Percentiles rank a stretch among this genome's conserved stretches.
These are phyloP conservation scores for Saksenaea oblongispora DNA, from an alignment of 371 early-diverging fungal species.

Conservation along the genomic window DNA sequence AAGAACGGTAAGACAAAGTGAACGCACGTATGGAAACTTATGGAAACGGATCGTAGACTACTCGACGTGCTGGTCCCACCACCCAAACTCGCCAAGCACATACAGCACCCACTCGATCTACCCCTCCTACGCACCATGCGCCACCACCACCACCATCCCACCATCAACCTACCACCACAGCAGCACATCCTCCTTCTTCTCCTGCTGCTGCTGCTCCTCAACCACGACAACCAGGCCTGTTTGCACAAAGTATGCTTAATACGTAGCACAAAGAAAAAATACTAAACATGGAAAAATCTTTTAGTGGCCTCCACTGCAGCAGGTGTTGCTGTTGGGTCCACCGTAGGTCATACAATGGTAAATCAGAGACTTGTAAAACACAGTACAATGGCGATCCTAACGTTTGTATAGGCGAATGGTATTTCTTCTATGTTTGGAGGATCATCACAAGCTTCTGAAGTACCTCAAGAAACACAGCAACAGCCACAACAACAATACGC, in stretches of 20 bases:
- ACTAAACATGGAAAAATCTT: neutral
- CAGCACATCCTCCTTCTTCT: neutral
- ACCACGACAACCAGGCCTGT: neutral
- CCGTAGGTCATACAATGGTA: conserved; percentile 62
- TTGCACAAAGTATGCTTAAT: conserved; percentile 21
- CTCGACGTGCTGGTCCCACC: neutral
- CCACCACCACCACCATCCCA: no score
- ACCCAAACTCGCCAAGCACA: neutral
- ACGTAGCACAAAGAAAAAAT: neutral
- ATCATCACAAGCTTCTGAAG: conserved; percentile 20
- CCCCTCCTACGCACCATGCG: neutral
- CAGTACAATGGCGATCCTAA: neutral
- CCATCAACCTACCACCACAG: no score
- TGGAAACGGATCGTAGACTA: neutral
- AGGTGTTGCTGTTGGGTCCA: conserved; percentile 90
- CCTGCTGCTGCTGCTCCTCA: neutral
- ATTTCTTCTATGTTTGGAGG: conserved; percentile 66
- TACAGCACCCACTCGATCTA: neutral
- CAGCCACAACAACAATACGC: conserved; percentile 12
- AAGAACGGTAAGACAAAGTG: neutral
- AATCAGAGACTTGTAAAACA: neutral
- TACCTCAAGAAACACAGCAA: conserved; percentile 13
- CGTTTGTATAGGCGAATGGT: conserved; percentile 55
- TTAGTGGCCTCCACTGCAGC: conserved; percentile 88
- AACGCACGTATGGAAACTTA: neutral